phyloP scores from a whole-genome alignment of 208 protist species.

The Paratrypanosoma confusum region DNA sequence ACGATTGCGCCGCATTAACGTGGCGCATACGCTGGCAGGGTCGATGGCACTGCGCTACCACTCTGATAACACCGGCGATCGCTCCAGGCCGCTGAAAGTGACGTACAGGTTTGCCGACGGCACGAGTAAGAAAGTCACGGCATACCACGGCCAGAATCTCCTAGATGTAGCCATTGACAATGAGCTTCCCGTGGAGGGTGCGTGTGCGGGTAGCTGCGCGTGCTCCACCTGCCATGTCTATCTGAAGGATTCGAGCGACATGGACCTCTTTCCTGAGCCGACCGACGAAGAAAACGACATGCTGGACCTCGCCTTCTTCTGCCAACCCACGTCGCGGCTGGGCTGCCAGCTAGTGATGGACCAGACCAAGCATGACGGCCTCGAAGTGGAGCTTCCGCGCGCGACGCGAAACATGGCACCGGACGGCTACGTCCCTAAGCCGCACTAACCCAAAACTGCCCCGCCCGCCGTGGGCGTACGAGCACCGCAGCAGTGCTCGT shows the following conservation, averaged over 20 bases:
- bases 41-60: constrained; percentile 27
- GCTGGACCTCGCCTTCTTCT: constrained; percentile 85
- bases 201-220: constrained; percentile 92
- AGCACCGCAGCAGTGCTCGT: neutral
- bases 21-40: too few species aligned
- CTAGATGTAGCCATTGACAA: constrained; percentile 90
- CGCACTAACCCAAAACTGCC: constrained; percentile 29
- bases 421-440: constrained; percentile 70
- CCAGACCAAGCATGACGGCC: constrained; percentile 60
- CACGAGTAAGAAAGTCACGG: constrained; percentile 32
- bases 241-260: constrained; percentile 67
- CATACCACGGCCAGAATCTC: constrained; percentile 88
- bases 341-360: constrained; percentile 77
- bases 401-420: constrained; percentile 90
- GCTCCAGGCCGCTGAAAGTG: constrained; percentile 42
- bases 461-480: neutral
- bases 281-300: constrained; percentile 93
- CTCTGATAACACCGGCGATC: constrained; percentile 33
- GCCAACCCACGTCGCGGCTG: constrained; percentile 70
- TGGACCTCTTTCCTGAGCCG: constrained; percentile 82
- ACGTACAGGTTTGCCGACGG: constrained; percentile 50
- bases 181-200: constrained; percentile 93
- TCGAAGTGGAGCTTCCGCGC: constrained; percentile 64
- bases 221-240: constrained; percentile 98
- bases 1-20: too few species aligned